Conservation (phyloP, 768 basidiomycete genomes). For the Amanita rubescens region DNA sequence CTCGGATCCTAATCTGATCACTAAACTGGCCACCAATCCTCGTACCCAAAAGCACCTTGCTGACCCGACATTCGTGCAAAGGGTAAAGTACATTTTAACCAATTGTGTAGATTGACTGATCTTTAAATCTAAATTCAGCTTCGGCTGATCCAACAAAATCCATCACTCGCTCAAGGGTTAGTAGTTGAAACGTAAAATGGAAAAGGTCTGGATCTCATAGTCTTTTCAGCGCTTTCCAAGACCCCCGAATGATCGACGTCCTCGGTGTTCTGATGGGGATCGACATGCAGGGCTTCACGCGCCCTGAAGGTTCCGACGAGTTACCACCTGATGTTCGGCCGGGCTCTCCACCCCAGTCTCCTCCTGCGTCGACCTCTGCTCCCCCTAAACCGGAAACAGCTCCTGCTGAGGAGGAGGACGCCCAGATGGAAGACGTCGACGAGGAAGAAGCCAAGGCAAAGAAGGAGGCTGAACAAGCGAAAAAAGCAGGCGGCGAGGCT, state of each 20-base stretch:
- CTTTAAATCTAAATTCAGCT: constrained; percentile 33
- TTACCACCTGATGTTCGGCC: constrained; percentile 51
- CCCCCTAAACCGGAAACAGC: constrained; percentile 27
- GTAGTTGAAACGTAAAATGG: constrained; percentile 14
- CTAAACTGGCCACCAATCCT: constrained; percentile 82
- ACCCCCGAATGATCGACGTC: constrained; percentile 92
- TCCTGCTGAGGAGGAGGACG: constrained; percentile 44
- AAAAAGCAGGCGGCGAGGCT: constrained; percentile 68
- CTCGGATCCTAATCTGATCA: constrained; percentile 73
- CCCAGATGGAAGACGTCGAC: constrained; percentile 62
- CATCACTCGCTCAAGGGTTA: constrained; percentile 51
- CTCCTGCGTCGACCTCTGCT: constrained; percentile 39
- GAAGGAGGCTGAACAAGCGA: constrained; percentile 71
- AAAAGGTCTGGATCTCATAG: neutral
- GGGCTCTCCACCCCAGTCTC: constrained; percentile 29
- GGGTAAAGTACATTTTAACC: constrained; percentile 30
- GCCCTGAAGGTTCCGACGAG: constrained; percentile 81
- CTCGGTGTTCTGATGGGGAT: constrained; percentile 90
- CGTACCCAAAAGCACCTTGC: constrained; percentile 78
- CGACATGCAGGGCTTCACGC: constrained; percentile 80
- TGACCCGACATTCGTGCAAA: constrained; percentile 77
- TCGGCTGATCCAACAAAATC: constrained; percentile 61
- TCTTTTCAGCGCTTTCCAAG: constrained; percentile 46
- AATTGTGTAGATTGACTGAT: constrained; percentile 6
- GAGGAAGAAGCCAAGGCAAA: constrained; percentile 67